Conservation (phyloP, 352 stramenopile genomes). For the Globisporangium heterothallicum region DNA sequence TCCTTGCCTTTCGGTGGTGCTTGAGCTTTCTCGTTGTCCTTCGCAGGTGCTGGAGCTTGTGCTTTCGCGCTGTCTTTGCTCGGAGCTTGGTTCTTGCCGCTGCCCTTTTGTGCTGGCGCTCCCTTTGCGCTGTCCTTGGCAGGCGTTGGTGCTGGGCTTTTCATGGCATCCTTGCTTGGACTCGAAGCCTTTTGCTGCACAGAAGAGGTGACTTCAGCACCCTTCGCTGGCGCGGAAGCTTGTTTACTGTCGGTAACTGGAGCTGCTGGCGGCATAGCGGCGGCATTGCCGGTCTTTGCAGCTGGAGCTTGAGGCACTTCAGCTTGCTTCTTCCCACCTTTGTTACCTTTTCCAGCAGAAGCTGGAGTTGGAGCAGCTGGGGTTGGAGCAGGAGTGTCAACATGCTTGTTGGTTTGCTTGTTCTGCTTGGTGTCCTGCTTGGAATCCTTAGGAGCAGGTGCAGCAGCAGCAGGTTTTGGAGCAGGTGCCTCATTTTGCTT, state of each 20-base stretch:
- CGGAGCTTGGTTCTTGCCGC: conserved; percentile 2
- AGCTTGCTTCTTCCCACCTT: conserved; percentile 6
- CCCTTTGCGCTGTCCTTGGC: neutral
- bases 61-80: neutral
- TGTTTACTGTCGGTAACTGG: conserved; percentile 3
- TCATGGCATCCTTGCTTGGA: neutral
- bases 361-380: neutral
- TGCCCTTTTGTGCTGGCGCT: neutral
- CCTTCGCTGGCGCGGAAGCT: neutral
- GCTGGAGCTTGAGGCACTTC: neutral
- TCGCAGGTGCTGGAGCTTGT: neutral
- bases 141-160: neutral
- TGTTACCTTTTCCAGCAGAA: conserved; percentile 6
- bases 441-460: neutral
- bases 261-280: neutral
- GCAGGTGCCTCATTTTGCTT: neutral
- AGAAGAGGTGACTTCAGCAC: no score
- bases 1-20: neutral
- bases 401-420: neutral
- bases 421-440: conserved; percentile 8
- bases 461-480: neutral
- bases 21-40: conserved; percentile 2
- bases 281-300: neutral
- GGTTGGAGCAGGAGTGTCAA: no score
- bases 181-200: neutral